phyloP scores from a whole-genome alignment of 345 rosid genomes.

The Geranium brycei region DNA sequence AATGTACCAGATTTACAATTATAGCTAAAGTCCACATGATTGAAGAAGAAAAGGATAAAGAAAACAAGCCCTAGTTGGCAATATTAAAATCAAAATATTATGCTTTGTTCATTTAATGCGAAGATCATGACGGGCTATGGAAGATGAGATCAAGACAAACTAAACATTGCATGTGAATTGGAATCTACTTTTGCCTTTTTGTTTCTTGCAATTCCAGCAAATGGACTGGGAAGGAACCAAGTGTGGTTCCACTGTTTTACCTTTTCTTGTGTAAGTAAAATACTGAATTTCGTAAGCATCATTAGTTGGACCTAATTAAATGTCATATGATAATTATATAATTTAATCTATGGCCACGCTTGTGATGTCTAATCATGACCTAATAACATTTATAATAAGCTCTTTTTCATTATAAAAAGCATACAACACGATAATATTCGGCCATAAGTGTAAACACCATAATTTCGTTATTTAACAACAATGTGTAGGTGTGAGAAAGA shows the following conservation, averaged over 20 bases:
- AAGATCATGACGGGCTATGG: background rate
- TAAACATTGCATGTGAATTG: conserved; percentile 31
- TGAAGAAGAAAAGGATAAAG: no score
- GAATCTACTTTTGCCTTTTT: conserved; percentile 23
- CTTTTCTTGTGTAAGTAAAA: background rate
- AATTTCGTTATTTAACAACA: no score
- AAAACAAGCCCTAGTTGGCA: no score
- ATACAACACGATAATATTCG: no score
- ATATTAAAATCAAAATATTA: no score
- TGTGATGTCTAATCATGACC: conserved; percentile 11
- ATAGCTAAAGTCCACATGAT: no score
- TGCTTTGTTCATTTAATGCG: background rate
- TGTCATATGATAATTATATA: background rate
- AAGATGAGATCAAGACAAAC: conserved; percentile 15
- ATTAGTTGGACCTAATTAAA: conserved; percentile 10
- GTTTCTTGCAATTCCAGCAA: conserved; percentile 26
- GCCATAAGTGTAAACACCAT: no score
- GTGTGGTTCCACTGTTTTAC: conserved; percentile 6
- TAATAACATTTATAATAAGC: conserved; percentile 4
- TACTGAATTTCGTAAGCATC: conserved; percentile 4
- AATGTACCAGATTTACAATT: no score
- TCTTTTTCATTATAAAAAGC: no score
- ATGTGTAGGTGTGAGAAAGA: no score
- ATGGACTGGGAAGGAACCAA: conserved; percentile 18
- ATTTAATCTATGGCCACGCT: conserved; percentile 6